Base-by-base conservation (phyloP, 2,329 filamentous ascomycete species). In the Cladosporium sp. region DNA sequence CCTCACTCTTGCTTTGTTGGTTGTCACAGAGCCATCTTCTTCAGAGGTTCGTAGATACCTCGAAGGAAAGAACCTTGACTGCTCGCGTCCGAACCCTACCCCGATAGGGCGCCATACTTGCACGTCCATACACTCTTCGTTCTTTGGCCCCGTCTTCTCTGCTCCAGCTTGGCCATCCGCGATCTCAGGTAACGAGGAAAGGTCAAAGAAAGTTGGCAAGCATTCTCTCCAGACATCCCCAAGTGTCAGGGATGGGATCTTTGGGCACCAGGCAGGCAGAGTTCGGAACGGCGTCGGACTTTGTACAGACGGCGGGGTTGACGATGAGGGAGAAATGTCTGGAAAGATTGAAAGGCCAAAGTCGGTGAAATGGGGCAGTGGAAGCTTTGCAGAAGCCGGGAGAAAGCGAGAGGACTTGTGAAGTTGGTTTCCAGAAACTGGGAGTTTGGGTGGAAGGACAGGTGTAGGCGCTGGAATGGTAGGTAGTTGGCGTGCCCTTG, bases 51-150 rank as follows among this genome's bases (percentile, higher is more conserved):
- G 25, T n/a, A 48, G 18, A 3, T 33, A 48, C 19, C 49, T 50
- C 16, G 54, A 38, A 20, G 62, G 61, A 38, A 65, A 63, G 55
- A 63, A 65, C 19, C 61, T 54, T 15, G 61, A 65, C 39, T 58
- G 54, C 51, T 60, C 61, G 22, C 52, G 52, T 25, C 56, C 55
- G 33, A 53, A 53, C 13, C 48, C 30, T n/a, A 43, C 18, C 3
- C 49, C 33, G 19, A 43, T 43, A 3, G 51, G 47, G 6, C 51
- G 49, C 56, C 59, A 61, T 13, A 58, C 39, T 43, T 57, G 59
- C 29, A 60, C 9, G 16, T 57, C 56, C 30, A 55, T 50, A 22
- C 47, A 53, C 6, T 16, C 38, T 2, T 52, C 29, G 3, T 19
- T 32, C 2, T 51, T 25, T 5, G 43, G 5, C 3, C 11, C 38